Conservation (phyloP, 225 moss, liverwort and hornwort species). For the Marchantia polymorpha region DNA sequence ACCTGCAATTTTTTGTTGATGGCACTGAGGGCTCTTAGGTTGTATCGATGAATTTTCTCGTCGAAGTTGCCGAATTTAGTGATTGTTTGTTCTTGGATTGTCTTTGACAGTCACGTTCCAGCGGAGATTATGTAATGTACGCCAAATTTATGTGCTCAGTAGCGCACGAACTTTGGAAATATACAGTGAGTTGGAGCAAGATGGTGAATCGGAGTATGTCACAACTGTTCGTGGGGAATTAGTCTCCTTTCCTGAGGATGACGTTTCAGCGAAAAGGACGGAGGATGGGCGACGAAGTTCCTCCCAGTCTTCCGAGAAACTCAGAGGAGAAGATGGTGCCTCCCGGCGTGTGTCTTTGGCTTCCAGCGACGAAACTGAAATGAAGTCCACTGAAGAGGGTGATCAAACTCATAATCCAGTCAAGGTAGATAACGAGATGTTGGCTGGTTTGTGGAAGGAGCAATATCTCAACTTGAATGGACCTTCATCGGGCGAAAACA, state of each 20-base stretch:
- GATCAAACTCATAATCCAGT: background rate
- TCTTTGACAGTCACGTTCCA: slow-evolving; percentile 49
- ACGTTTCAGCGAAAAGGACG: background rate
- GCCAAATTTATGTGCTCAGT: slow-evolving; percentile 58
- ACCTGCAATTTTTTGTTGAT: too few species aligned
- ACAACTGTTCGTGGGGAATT: slow-evolving; percentile 55
- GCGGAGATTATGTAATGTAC: slow-evolving; percentile 48
- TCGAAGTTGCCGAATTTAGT: too few species aligned
- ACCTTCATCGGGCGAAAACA: background rate
- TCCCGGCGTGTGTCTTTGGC: background rate
- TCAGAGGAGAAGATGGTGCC: background rate
- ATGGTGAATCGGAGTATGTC: slow-evolving; percentile 65
- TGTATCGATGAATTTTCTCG: too few species aligned
- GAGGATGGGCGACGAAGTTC: background rate
- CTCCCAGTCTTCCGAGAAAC: background rate
- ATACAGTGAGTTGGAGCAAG: slow-evolving; percentile 57
- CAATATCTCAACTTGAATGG: background rate
- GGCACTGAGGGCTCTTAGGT: too few species aligned
- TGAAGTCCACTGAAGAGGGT: background rate
- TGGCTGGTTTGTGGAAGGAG: slow-evolving; percentile 2
- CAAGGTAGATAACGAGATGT: background rate
- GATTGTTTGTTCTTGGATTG: too few species aligned
- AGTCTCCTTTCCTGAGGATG: slow-evolving; percentile 16
- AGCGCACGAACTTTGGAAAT: slow-evolving; percentile 67
- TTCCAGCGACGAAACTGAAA: background rate